phyloP scores from a whole-genome alignment of 768 basidiomycete species.

The Phanerochaete sordida region DNA sequence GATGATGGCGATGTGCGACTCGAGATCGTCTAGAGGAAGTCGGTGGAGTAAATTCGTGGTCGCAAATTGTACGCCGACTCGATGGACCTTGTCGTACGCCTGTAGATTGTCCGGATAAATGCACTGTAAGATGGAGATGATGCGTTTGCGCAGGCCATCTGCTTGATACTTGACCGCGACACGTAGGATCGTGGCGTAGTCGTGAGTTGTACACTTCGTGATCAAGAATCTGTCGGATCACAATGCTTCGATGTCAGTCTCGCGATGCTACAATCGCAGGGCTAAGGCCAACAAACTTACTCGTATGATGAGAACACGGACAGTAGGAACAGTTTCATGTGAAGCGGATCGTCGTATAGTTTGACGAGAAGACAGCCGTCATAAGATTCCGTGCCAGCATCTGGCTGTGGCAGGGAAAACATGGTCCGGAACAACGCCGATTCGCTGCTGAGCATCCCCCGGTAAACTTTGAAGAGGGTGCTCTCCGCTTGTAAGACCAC shows the following conservation, averaged over 20 bases:
- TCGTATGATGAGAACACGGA: not conserved
- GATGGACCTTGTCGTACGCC: not conserved
- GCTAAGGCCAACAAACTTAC: not conserved
- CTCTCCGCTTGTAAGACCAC: constrained; percentile 22
- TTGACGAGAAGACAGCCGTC: not conserved
- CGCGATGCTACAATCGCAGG: too few species aligned
- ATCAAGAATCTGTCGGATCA: not conserved
- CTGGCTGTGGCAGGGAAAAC: constrained; percentile 5
- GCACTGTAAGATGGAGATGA: not conserved
- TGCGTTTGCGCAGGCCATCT: not conserved
- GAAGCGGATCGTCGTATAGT: not conserved
- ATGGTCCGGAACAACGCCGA: constrained; percentile 16
- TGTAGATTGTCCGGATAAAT: not conserved
- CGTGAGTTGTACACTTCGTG: too few species aligned
- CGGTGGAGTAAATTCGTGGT: not conserved
- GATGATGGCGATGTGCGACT: not conserved
- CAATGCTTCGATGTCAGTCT: not conserved
- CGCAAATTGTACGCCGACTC: not conserved
- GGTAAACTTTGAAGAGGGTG: constrained; percentile 23
- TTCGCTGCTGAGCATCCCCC: constrained; percentile 18
- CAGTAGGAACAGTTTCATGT: not conserved
- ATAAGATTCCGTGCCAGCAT: not conserved
- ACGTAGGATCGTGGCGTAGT: not conserved
- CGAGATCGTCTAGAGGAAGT: not conserved
- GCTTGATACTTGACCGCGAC: not conserved